Conservation (phyloP, 2,329 filamentous ascomycete genomes). For the Aspergillus melleus region DNA sequence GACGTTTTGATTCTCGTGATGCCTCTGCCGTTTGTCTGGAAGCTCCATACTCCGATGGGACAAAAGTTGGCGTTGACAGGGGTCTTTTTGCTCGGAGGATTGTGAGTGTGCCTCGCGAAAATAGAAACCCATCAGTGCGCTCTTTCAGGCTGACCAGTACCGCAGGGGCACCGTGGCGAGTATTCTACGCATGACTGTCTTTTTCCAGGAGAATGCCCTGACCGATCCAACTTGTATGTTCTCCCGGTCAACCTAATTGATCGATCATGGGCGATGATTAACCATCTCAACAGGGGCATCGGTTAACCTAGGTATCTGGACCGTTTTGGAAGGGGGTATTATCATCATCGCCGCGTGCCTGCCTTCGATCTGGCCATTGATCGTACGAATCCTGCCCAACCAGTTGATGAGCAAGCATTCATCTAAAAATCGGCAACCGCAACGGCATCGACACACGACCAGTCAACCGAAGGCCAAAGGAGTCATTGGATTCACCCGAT, state of each 20-base stretch:
- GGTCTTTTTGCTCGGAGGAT: conserved; percentile 23
- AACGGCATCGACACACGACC: background rate
- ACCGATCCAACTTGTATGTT: conserved; percentile 20
- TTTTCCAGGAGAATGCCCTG: conserved; percentile 9
- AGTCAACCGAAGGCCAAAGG: conserved; percentile 4
- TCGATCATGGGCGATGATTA: background rate
- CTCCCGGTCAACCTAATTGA: background rate
- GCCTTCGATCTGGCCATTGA: conserved; percentile 22
- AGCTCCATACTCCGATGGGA: conserved; percentile 8
- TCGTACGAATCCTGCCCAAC: conserved; percentile 9
- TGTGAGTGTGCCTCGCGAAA: conserved; percentile 15
- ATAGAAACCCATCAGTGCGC: background rate
- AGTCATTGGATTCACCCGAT: conserved; percentile 4
- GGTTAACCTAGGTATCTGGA: conserved; percentile 18
- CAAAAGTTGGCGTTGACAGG: conserved; percentile 22
- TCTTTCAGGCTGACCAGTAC: background rate
- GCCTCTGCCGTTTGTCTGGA: conserved; percentile 17
- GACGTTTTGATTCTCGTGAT: conserved; percentile 15
- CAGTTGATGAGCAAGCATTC: conserved; percentile 6
- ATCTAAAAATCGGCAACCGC: background rate
- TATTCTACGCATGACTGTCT: conserved; percentile 18
- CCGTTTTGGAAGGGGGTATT: conserved; percentile 20
- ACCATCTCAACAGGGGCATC: conserved; percentile 17
- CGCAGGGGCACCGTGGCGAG: conserved; percentile 21
- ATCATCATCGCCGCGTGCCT: conserved; percentile 25